Percentiles rank a stretch among this genome's conserved stretches.
Conservation (phyloP, 108 stramenopile species). For the Phaeodactylum tricornutum region DNA sequence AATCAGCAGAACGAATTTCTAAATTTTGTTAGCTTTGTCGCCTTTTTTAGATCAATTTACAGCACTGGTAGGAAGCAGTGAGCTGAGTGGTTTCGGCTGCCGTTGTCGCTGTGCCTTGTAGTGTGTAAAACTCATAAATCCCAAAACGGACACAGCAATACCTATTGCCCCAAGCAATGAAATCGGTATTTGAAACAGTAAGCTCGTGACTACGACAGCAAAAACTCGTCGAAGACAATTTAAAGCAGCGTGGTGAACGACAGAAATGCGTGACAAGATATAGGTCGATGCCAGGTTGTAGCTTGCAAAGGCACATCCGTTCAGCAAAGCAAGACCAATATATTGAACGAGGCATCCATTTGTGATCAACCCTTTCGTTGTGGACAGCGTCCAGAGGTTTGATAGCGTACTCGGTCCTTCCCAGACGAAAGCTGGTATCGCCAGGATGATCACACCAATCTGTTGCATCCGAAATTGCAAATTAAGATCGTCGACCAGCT, state of each 20-base stretch:
- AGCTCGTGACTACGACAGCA: constrained; percentile 64
- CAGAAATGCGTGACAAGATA: constrained; percentile 58
- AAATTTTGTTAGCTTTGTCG: too few relatives aligned
- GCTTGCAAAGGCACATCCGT: constrained; percentile 62
- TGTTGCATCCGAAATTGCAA: constrained; percentile 81
- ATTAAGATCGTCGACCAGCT: constrained; percentile 49
- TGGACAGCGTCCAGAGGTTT: background rate
- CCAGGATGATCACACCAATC: constrained; percentile 36
- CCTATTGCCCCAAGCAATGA: constrained; percentile 33
- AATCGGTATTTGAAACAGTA: constrained; percentile 54
- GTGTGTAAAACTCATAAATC: constrained; percentile 51
- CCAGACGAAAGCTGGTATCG: constrained; percentile 21
- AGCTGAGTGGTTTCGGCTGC: constrained; percentile 11
- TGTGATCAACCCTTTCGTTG: background rate
- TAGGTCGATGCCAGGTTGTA: constrained; percentile 68
- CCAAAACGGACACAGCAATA: constrained; percentile 33
- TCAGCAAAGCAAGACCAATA: constrained; percentile 34
- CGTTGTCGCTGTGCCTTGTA: constrained; percentile 15
- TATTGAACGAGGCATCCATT: constrained; percentile 7
- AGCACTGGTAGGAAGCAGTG: constrained; percentile 12
- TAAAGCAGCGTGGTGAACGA: constrained; percentile 75
- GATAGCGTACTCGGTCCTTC: constrained; percentile 5
- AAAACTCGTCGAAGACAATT: constrained; percentile 77
- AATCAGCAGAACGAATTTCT: too few relatives aligned
- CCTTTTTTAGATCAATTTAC: background rate